A percentile compares a stretch with the other conserved stretches of the same genome.
Conservation (phyloP, 441 rosid genomes). For the Dalechampia spathulata region DNA sequence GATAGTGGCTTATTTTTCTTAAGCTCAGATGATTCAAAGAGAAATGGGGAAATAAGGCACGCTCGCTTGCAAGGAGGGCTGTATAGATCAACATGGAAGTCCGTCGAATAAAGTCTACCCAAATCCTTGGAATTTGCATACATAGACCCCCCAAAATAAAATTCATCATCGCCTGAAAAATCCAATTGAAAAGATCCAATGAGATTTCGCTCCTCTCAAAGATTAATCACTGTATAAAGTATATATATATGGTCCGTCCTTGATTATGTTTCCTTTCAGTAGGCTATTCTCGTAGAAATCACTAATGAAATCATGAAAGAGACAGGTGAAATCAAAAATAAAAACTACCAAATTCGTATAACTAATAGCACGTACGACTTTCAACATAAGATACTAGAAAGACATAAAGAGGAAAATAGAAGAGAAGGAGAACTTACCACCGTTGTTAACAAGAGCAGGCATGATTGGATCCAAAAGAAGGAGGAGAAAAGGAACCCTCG, state of each 20-base stretch:
- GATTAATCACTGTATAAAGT: no score
- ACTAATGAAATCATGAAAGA: background rate
- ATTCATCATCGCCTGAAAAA: constrained; percentile 56
- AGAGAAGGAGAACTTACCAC: constrained; percentile 28
- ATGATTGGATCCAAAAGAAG: constrained; percentile 26
- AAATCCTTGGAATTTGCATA: constrained; percentile 34
- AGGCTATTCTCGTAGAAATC: no score
- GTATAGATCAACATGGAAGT: constrained; percentile 38
- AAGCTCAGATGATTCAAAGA: constrained; percentile 23
- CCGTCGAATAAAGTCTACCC: constrained; percentile 36
- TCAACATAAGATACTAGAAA: no score
- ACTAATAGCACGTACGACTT: background rate
- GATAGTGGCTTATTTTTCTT: constrained; percentile 46
- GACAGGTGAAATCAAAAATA: constrained; percentile 11
- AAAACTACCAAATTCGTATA: background rate
- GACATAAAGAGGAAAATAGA: no score
- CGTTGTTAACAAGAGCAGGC: constrained; percentile 61
- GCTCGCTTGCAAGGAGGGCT: constrained; percentile 72
- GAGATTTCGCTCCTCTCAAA: background rate
- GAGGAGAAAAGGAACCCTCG: constrained; percentile 13
- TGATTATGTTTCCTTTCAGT: no score
- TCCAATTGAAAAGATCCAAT: constrained; percentile 15
- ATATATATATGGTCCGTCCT: no score
- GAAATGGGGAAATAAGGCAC: constrained; percentile 40
- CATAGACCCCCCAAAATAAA: constrained; percentile 41